These are phyloP conservation scores for Claviceps sp. DNA, from an alignment of 2,329 filamentous ascomycete species.

Conservation along the genomic window DNA sequence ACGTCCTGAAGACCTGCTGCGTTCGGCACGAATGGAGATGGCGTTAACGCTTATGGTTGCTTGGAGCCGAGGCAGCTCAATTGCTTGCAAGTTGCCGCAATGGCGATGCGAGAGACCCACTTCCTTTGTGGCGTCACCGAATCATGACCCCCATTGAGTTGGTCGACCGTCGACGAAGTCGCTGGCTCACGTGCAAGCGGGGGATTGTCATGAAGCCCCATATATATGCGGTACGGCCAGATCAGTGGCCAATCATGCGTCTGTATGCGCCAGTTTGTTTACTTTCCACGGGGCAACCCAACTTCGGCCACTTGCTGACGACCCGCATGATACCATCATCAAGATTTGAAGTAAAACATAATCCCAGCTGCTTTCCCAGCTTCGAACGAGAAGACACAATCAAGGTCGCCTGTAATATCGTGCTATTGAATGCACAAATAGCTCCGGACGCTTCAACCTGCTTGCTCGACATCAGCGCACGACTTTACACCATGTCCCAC, in stretches of 20 bases:
- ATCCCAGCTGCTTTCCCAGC: neutral
- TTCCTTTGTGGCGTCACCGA: no score
- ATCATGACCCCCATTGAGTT: no score
- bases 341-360: neutral
- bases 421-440: neutral
- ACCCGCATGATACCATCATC: neutral
- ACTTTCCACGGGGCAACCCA: constrained; percentile 31
- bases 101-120: no score
- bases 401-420: neutral
- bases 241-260: constrained; percentile 15
- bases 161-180: neutral
- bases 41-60: no score
- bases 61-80: constrained; percentile 18
- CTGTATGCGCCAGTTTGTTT: constrained; percentile 22
- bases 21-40: constrained; percentile 7
- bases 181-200: constrained; percentile 12
- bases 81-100: no score
- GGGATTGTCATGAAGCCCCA: neutral
- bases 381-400: constrained; percentile 1
- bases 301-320: constrained; percentile 4
- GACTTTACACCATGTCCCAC: constrained; percentile 55
- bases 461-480: neutral
- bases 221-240: neutral
- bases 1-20: constrained; percentile 7
- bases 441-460: neutral